A percentile compares a stretch with the other conserved stretches of the same genome.
These are phyloP conservation scores for Colletotrichum sp. DNA, from an alignment of 2,329 filamentous ascomycete species.

Conservation along the genomic window DNA sequence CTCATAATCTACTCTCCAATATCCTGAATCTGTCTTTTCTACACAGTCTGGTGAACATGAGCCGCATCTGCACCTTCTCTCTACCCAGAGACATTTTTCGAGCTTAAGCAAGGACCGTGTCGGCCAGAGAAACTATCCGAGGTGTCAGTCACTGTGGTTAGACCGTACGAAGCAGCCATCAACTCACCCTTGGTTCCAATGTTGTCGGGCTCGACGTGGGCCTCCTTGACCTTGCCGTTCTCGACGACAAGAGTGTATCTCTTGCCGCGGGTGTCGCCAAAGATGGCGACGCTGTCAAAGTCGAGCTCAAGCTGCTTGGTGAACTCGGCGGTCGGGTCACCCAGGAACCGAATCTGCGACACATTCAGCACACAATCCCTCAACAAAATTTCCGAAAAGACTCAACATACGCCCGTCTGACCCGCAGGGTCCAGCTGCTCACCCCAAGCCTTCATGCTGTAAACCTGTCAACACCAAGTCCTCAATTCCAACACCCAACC, in stretches of 20 bases:
- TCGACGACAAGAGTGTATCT: conserved; percentile 85
- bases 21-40: neutral
- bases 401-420: conserved; percentile 72
- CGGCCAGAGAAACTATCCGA: conserved; percentile 51
- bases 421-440: conserved; percentile 76
- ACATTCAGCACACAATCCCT: neutral
- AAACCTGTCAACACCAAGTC: conserved; percentile 11
- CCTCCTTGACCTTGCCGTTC: conserved; percentile 81
- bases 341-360: conserved; percentile 84
- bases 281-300: conserved; percentile 80
- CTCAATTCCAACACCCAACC: neutral
- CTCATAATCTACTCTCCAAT: neutral
- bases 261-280: conserved; percentile 84
- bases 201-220: conserved; percentile 87
- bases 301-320: conserved; percentile 82
- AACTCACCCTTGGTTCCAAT: conserved; percentile 76
- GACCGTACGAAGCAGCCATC: neutral
- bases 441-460: conserved; percentile 88
- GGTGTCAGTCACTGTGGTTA: neutral
- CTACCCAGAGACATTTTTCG: neutral
- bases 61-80: neutral
- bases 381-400: neutral
- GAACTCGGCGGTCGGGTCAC: conserved; percentile 79
- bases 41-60: neutral
- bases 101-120: conserved; percentile 49